Percentiles rank a stretch among this genome's conserved stretches.
phyloP scores from a whole-genome alignment of 129 eudicot genomes.

The Chrysanthemum makinoi region DNA sequence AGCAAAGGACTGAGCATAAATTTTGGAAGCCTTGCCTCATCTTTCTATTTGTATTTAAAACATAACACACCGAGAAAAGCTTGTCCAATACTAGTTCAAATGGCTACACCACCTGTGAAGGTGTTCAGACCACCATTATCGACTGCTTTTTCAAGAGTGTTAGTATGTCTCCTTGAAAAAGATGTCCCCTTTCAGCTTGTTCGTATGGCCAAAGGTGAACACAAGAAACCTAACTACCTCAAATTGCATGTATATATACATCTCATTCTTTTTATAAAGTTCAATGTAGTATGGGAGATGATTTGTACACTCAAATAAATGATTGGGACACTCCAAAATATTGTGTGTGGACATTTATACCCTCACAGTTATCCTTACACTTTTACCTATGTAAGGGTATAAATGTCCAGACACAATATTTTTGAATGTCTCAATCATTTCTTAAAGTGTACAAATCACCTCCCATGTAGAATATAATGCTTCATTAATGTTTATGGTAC shows the following conservation, averaged over 20 bases:
- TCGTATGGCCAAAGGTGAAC: conserved; percentile 68
- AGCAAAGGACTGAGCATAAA: too few species aligned
- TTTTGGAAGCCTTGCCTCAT: too few species aligned
- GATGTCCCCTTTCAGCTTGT: conserved; percentile 63
- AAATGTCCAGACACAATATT: too few species aligned
- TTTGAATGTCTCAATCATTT: too few species aligned
- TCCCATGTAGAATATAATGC: too few species aligned
- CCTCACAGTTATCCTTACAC: too few species aligned
- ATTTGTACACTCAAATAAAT: too few species aligned
- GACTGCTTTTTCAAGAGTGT: conserved; percentile 65
- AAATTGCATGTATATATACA: conserved; percentile 34
- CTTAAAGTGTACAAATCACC: too few species aligned
- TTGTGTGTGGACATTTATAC: too few species aligned
- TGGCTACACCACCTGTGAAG: conserved; percentile 61
- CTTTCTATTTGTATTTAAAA: background rate
- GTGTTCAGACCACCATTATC: conserved; percentile 75
- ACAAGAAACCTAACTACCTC: conserved; percentile 63
- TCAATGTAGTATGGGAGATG: background rate
- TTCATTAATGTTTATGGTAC: conserved; percentile 18
- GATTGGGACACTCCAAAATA: too few species aligned
- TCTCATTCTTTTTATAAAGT: background rate
- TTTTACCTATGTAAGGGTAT: too few species aligned
- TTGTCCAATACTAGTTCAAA: conserved; percentile 25
- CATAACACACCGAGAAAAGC: background rate
- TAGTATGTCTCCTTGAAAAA: conserved; percentile 59